phyloP scores from a whole-genome alignment of 2,329 filamentous ascomycete species.

The Bipolaris sorokiniana region DNA sequence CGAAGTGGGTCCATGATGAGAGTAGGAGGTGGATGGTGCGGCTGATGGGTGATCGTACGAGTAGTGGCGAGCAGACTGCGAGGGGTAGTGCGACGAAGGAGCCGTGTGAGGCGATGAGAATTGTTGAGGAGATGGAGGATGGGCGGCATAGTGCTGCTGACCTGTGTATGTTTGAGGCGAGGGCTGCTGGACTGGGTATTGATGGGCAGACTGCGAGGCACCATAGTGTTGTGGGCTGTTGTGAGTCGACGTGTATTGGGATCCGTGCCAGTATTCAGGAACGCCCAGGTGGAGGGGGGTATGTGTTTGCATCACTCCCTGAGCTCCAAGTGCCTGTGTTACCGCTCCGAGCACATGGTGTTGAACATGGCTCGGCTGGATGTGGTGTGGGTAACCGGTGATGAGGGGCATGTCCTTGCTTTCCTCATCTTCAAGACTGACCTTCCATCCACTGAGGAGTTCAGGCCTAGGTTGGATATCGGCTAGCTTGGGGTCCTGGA shows the following conservation, averaged over 20 bases:
- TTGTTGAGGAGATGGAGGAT: constrained; percentile 35
- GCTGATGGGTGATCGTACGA: constrained; percentile 28
- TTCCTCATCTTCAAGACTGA: constrained; percentile 48
- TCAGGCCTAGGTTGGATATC: constrained; percentile 44
- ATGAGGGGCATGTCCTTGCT: constrained; percentile 43
- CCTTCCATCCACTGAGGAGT: constrained; percentile 46
- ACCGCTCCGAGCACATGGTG: constrained; percentile 32
- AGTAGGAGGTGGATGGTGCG: constrained; percentile 26
- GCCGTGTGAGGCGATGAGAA: constrained; percentile 32
- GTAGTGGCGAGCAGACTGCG: constrained; percentile 29
- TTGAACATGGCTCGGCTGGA: constrained; percentile 38
- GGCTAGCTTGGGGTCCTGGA: constrained; percentile 42
- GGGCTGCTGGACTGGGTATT: constrained; percentile 34
- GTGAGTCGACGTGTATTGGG: constrained; percentile 34
- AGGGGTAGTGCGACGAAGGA: constrained; percentile 30
- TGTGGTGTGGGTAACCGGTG: constrained; percentile 37
- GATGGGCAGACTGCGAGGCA: constrained; percentile 28
- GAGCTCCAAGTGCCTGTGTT: constrained; percentile 30
- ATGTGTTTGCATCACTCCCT: constrained; percentile 36
- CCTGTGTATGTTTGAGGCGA: constrained; percentile 20
- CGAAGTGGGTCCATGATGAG: constrained; percentile 31
- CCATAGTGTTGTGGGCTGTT: constrained; percentile 36
- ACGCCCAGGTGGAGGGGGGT: constrained; percentile 37
- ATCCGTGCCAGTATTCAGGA: constrained; percentile 42
- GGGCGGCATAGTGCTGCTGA: constrained; percentile 30